Conservation (phyloP, 2,329 filamentous ascomycete species). For the Coniochaeta hoffmannii region DNA sequence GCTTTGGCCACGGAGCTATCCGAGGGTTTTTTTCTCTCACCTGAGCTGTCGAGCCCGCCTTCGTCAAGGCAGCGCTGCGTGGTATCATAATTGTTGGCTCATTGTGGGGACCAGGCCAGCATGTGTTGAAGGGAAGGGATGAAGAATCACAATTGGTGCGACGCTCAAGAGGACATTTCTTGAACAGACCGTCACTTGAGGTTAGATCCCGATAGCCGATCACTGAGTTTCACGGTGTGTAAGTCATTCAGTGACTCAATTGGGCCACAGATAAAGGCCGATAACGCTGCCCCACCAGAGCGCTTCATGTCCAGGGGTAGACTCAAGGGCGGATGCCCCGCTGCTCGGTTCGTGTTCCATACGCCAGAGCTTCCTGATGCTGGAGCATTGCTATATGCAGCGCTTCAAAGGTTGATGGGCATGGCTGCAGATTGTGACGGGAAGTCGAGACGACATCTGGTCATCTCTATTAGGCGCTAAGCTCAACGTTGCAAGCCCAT, state of each 20-base stretch:
- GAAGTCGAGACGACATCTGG: too few relatives aligned
- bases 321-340: too few relatives aligned
- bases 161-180: too few relatives aligned
- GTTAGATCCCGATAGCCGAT: background rate
- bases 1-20: background rate
- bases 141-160: too few relatives aligned
- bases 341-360: too few relatives aligned
- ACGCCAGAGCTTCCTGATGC: too few relatives aligned
- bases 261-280: background rate
- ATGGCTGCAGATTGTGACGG: too few relatives aligned
- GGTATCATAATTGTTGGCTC: slow-evolving; percentile 28
- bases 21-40: slow-evolving; percentile 17
- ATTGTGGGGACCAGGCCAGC: slow-evolving; percentile 1
- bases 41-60: slow-evolving; percentile 26
- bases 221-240: background rate
- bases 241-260: background rate
- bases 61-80: slow-evolving; percentile 30
- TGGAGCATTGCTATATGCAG: too few relatives aligned
- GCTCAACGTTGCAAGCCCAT: too few relatives aligned
- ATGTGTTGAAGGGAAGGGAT: background rate
- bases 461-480: too few relatives aligned
- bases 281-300: background rate
- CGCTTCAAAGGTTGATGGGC: too few relatives aligned
- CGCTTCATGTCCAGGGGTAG: background rate
- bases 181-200: background rate